A percentile compares a stretch with the other conserved stretches of the same genome.
phyloP scores from a whole-genome alignment of 352 stramenopile genomes.

The Globisporangium middletonii region DNA sequence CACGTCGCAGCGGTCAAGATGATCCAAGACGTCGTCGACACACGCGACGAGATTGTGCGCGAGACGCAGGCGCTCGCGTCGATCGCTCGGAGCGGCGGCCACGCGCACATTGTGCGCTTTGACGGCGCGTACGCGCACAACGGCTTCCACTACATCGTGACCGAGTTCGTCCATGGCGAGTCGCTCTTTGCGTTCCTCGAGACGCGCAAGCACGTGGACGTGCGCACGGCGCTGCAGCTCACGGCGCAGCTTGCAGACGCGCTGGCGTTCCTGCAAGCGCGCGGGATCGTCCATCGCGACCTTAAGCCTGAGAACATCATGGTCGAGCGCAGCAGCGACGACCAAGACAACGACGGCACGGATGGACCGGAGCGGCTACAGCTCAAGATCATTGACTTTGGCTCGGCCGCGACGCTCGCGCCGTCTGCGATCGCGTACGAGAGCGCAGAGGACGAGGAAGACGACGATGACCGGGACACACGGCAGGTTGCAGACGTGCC shows the following conservation, averaged over 20 bases:
- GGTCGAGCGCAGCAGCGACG: constrained; percentile 19
- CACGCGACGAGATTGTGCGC: constrained; percentile 46
- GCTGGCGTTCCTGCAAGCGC: constrained; percentile 57
- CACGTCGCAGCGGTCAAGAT: constrained; percentile 72
- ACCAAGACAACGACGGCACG: not conserved
- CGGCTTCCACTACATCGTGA: constrained; percentile 80
- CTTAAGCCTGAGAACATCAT: constrained; percentile 90
- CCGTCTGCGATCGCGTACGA: not conserved
- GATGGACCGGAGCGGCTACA: constrained; percentile 23
- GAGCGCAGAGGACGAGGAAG: constrained; percentile 2
- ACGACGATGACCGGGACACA: not conserved
- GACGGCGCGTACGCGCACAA: constrained; percentile 63
- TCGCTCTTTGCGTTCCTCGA: constrained; percentile 71
- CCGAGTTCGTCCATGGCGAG: constrained; percentile 63
- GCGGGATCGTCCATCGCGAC: constrained; percentile 77
- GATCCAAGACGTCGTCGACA: constrained; percentile 52
- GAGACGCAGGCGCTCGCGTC: constrained; percentile 49
- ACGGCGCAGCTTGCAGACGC: constrained; percentile 58
- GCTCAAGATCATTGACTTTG: constrained; percentile 89
- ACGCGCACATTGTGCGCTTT: constrained; percentile 58
- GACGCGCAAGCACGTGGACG: constrained; percentile 36
- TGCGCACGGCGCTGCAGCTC: constrained; percentile 41
- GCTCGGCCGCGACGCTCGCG: constrained; percentile 36
- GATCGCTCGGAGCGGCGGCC: constrained; percentile 51
- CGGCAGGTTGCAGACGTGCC: not conserved